phyloP scores from a whole-genome alignment of 352 stramenopile species.

The Phytophthora podocarpi region DNA sequence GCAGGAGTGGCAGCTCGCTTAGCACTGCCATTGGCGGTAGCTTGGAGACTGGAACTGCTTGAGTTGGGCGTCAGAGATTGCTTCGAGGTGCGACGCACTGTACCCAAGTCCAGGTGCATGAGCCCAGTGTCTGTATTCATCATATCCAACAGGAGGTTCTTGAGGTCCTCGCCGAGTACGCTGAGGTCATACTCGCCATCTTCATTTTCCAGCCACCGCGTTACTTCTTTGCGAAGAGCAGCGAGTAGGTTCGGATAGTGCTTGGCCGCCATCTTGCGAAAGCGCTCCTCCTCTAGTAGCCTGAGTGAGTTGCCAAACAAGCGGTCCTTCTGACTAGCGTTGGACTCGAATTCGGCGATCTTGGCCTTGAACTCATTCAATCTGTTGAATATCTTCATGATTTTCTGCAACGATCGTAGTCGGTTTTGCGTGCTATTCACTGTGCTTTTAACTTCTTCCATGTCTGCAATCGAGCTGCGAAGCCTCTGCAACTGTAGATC shows the following conservation, averaged over 20 bases:
- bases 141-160: conserved; percentile 77
- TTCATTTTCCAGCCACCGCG: conserved; percentile 78
- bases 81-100: conserved; percentile 43
- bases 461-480: conserved; percentile 47
- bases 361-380: conserved; percentile 78
- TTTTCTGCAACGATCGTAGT: conserved; percentile 76
- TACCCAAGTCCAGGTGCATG: conserved; percentile 83
- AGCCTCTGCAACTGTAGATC: conserved; percentile 48
- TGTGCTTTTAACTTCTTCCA: conserved; percentile 48
- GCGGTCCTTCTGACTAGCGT: conserved; percentile 73
- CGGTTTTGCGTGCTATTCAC: conserved; percentile 60
- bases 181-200: conserved; percentile 72
- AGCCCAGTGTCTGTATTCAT: conserved; percentile 83
- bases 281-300: conserved; percentile 79
- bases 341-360: conserved; percentile 74
- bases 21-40: conserved; percentile 1
- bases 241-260: conserved; percentile 62
- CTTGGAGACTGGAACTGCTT: conserved; percentile 25
- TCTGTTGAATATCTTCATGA: conserved; percentile 76
- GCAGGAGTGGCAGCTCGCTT: conserved; percentile 27
- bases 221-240: conserved; percentile 65
- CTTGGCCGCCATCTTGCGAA: conserved; percentile 75
- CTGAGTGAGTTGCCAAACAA: conserved; percentile 78
- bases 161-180: conserved; percentile 75
- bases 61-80: conserved; percentile 28